Evolutionary conservation across 768 basidiomycete species (phyloP).

Genomic region (Crepidotus variabilis): DNA sequence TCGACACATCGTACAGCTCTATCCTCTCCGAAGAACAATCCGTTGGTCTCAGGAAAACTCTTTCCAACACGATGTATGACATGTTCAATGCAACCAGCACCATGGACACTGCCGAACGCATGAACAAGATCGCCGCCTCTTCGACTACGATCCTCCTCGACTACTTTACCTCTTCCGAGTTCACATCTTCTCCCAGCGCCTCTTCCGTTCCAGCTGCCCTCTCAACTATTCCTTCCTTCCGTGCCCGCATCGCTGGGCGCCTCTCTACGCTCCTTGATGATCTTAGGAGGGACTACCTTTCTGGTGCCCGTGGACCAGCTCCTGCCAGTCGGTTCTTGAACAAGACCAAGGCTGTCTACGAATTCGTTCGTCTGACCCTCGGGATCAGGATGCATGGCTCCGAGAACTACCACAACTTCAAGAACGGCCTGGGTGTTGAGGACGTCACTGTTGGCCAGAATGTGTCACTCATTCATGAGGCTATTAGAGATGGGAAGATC

Average conservation of each 20-base stretch:
- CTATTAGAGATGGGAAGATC: constrained; percentile 51
- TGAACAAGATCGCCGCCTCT: constrained; percentile 67
- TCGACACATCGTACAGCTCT: constrained; percentile 40
- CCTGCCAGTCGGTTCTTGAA: constrained; percentile 69
- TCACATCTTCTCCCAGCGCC: constrained; percentile 19
- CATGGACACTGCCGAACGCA: constrained; percentile 68
- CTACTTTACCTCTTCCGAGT: constrained; percentile 40
- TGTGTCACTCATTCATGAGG: constrained; percentile 74
- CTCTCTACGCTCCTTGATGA: constrained; percentile 40
- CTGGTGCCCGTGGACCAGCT: constrained; percentile 52
- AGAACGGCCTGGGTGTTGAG: constrained; percentile 61
- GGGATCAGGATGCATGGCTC: constrained; percentile 81
- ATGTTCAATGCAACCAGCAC: constrained; percentile 63
- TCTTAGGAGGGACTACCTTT: constrained; percentile 54
- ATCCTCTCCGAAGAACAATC: constrained; percentile 32
- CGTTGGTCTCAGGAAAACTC: constrained; percentile 26
- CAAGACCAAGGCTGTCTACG: constrained; percentile 69
- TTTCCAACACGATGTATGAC: constrained; percentile 42
- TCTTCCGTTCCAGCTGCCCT: constrained; percentile 26
- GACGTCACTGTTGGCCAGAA: constrained; percentile 69
- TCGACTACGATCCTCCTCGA: constrained; percentile 63
- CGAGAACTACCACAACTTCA: constrained; percentile 63
- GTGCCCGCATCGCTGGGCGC: constrained; percentile 46
- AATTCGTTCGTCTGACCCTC: constrained; percentile 66
- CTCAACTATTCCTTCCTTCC: constrained; percentile 48